Base-by-base conservation (phyloP, 2,329 filamentous ascomycete species). In the Penicillium digitatum region DNA sequence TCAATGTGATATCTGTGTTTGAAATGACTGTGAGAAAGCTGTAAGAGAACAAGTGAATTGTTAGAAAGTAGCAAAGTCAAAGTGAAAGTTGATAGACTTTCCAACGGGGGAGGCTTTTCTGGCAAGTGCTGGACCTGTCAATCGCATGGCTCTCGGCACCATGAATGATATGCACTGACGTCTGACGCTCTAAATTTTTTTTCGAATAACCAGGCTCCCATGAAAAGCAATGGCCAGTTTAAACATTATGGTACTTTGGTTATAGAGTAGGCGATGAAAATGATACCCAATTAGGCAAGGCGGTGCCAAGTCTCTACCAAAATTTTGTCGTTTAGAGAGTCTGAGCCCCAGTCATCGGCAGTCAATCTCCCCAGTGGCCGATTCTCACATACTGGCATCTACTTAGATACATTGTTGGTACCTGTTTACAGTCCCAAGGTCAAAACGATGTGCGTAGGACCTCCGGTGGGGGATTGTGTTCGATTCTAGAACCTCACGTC, bases 271-370 rank as follows among this genome's bases (percentile, higher is more conserved):
- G 22, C 5, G 39, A 43, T 56, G 59, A 61, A 60, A 47, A 35
- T 34, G 7, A 20, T 52, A 52, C 57, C 32, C 35, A 35, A 60
- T 62, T 57, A 53, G 58, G 60, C 20, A 48, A 27, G 35, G 6
- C 24, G 54, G 26, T 24, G 55, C 35, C 45, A 53, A 54, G 45
- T n/a, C 14, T 12, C 32, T 20, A 4, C n/a, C 34, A 22, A 38
- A 38, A n/a, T n/a, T n/a, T n/a, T n/a, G n/a, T n/a, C n/a, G n/a
- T n/a, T n/a, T n/a, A 11, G 20, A 39, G 44, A 47, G 20, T 27
- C 26, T 24, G 22, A 20, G 34, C 26, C 43, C 29, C 26, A 18
- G 26, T 8, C 26, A 27, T 27, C 26, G 26, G 26, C 6, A 27
- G 5, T 27, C 26, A 27, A 27, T 27, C 26, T 27, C 26, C 26